Evolutionary conservation across 768 basidiomycete species (phyloP).

Genomic region (Pleurotus giganteus): DNA sequence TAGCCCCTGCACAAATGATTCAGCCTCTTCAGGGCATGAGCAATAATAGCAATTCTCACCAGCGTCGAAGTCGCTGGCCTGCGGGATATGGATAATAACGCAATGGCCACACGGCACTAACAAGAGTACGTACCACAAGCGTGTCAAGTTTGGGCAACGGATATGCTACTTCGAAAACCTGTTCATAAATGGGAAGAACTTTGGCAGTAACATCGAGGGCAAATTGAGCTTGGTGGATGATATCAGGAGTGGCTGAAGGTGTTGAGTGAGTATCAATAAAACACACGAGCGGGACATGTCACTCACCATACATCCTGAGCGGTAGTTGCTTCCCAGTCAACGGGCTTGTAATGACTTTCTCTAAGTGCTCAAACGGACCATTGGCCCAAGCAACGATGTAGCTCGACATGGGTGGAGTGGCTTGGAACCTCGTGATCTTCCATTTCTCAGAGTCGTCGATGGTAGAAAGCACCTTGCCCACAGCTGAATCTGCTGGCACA

Average conservation of each 20-base stretch:
- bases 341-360: slow-evolving; percentile 75
- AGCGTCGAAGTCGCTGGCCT: slow-evolving; percentile 87
- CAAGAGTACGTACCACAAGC: slow-evolving; percentile 56
- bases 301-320: slow-evolving; percentile 77
- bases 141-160: slow-evolving; percentile 95
- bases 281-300: neutral
- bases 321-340: slow-evolving; percentile 79
- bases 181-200: slow-evolving; percentile 88
- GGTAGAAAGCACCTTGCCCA: slow-evolving; percentile 40
- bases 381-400: slow-evolving; percentile 90
- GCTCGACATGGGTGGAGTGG: slow-evolving; percentile 83
- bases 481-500: slow-evolving; percentile 24
- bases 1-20: slow-evolving; percentile 47
- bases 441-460: slow-evolving; percentile 46
- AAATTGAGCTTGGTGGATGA: slow-evolving; percentile 81
- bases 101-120: neutral
- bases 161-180: slow-evolving; percentile 88
- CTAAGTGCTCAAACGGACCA: slow-evolving; percentile 71
- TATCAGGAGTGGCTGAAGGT: slow-evolving; percentile 68
- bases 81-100: neutral
- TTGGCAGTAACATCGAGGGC: slow-evolving; percentile 83
- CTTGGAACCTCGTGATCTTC: slow-evolving; percentile 82
- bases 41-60: slow-evolving; percentile 34
- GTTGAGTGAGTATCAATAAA: slow-evolving; percentile 3
- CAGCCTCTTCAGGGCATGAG: neutral